Evolutionary conservation across 495 filamentous ascomycete genomes (phyloP).

Genomic region (Aspergillus avenaceus): DNA sequence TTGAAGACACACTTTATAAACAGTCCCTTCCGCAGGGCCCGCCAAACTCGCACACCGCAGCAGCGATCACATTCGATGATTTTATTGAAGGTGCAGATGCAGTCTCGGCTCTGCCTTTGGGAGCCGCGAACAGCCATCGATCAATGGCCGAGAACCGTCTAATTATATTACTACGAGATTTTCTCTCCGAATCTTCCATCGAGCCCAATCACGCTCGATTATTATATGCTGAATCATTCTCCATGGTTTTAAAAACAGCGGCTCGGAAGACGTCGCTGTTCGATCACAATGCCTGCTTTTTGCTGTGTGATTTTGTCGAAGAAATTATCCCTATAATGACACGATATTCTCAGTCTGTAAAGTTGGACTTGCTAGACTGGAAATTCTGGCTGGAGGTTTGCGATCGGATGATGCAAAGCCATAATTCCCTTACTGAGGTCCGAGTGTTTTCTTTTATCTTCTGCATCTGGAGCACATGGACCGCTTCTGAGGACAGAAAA

Average conservation of each 20-base stretch:
- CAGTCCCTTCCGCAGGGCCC: constrained; percentile 46
- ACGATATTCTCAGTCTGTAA: constrained; percentile 50
- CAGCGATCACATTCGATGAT: constrained; percentile 73
- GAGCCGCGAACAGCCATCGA: constrained; percentile 63
- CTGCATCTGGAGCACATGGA: constrained; percentile 72
- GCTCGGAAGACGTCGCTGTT: constrained; percentile 76
- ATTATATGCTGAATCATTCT: constrained; percentile 77
- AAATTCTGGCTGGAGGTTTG: constrained; percentile 85
- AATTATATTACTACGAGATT: constrained; percentile 80
- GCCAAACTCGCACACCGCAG: constrained; percentile 51
- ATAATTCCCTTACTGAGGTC: constrained; percentile 93
- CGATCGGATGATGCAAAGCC: constrained; percentile 76
- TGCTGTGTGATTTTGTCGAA: constrained; percentile 89
- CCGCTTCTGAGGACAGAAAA: constrained; percentile 63
- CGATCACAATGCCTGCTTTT: constrained; percentile 85
- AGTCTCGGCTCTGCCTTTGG: constrained; percentile 61
- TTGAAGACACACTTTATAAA: constrained; percentile 85
- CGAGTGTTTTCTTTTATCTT: constrained; percentile 85
- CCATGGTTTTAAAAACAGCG: constrained; percentile 64
- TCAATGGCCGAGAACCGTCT: constrained; percentile 91
- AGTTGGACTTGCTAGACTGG: constrained; percentile 62
- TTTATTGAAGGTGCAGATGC: constrained; percentile 67
- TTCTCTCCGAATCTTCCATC: constrained; percentile 66
- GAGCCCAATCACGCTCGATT: constrained; percentile 54
- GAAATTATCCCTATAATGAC: constrained; percentile 62